Base-by-base conservation (phyloP, 495 filamentous ascomycete species). In the Opeltia flavorubescens region DNA sequence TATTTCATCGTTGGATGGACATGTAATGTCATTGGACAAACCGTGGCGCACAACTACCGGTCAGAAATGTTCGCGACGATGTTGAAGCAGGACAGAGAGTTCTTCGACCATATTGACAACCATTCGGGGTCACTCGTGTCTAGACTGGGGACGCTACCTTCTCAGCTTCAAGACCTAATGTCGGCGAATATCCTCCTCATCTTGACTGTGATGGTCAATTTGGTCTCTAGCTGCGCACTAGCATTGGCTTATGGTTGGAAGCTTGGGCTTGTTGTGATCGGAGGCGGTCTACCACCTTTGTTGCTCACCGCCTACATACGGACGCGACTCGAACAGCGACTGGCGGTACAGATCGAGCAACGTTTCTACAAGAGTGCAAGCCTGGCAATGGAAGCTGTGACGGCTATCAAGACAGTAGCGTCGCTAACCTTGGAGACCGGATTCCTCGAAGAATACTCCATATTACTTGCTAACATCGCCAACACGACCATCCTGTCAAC, bases 51-150 rank as follows among this genome's bases (percentile, higher is more conserved):
- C 28, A 62, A 63, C 11, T 80, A 77, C 53, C 66, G 77, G 24
- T 66, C 70, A 38, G 67, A 83, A 54, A 75, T 79, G 49, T 72
- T 83, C 45, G 65, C 76, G 33, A 65, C 63, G 35, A 70, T 77
- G 39, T 49, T 81, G 18, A 62, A 59, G 49, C 72, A 80, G 48
- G 74, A 75, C 41, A 72, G 75, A 17, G 56, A 67, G 0, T 86
- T 79, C 59, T 86, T 81, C 49, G 81, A 86, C 58, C 57, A 61
- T 2, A 63, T 70, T 31, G 70, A 76, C 39, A 81, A 84, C 50
- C 69, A 78, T 0, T 65, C 72, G 5, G 82, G 81, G 2, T 69
- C 81, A 11, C 62, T 87, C 27, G 73, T 72, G 5, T 67, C 71
- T 2, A 61, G 67, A 1, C 65, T 84, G 0, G 62, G 74, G 2